These are phyloP conservation scores for Xylariaceae sp. DNA, from an alignment of 2,329 filamentous ascomycete species.

Conservation along the genomic window DNA sequence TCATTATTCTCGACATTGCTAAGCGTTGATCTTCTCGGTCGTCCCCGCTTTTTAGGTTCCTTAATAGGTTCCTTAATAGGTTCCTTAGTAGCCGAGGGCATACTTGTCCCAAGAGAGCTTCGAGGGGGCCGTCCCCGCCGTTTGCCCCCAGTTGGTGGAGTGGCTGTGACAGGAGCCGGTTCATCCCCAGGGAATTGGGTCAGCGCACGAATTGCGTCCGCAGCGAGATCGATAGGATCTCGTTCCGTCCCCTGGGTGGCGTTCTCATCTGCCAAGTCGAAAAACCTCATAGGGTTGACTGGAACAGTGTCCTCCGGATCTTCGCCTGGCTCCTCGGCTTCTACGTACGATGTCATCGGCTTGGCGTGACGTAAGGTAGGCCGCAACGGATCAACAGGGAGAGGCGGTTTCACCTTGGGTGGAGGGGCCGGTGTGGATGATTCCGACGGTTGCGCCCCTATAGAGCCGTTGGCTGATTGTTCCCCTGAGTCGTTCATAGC, in stretches of 20 bases:
- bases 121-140: conserved; percentile 36
- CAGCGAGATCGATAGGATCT: conserved; percentile 47
- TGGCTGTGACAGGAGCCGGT: conserved; percentile 8
- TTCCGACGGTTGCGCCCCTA: conserved; percentile 24
- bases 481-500: conserved; percentile 15
- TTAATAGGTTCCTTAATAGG: not conserved
- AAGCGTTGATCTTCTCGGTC: conserved; percentile 32
- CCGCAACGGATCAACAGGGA: conserved; percentile 48
- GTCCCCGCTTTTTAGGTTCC: conserved; percentile 31
- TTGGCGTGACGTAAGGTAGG: conserved; percentile 56
- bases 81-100: conserved; percentile 12
- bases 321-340: conserved; percentile 49
- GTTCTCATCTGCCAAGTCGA: conserved; percentile 15
- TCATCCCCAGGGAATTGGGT: conserved; percentile 23
- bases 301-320: conserved; percentile 47
- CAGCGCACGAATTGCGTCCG: conserved; percentile 39
- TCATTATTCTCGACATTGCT: conserved; percentile 27
- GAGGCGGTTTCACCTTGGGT: conserved; percentile 26
- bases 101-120: conserved; percentile 23
- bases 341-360: conserved; percentile 54
- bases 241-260: conserved; percentile 6
- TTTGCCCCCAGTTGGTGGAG: conserved; percentile 30
- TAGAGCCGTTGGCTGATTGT: conserved; percentile 11
- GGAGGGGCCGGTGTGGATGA: conserved; percentile 7
- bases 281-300: conserved; percentile 20